A percentile compares a stretch with the other conserved stretches of the same genome.
Conservation (phyloP, 805 yeast genomes). For the Pichia eremophila region DNA sequence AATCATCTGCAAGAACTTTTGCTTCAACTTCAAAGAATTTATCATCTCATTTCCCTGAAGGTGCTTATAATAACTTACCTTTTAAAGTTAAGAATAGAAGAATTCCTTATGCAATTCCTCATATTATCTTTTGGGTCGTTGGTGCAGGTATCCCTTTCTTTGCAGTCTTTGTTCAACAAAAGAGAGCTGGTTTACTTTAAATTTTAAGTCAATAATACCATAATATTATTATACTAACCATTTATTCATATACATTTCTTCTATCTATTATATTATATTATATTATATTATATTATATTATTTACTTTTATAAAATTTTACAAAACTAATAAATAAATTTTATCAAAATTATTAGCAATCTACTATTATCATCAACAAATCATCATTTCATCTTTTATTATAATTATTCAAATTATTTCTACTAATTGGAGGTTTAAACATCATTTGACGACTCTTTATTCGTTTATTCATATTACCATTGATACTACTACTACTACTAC, state of each 20-base stretch:
- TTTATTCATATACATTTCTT: background rate
- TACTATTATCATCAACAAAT: no score
- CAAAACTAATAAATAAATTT: no score
- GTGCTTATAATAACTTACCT: constrained; percentile 87
- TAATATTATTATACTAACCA: no score
- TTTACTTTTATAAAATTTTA: background rate
- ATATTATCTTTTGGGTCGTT: constrained; percentile 65
- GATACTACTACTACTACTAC: no score
- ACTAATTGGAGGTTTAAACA: constrained; percentile 1
- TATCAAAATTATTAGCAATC: background rate
- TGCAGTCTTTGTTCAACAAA: constrained; percentile 70
- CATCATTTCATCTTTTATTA: no score
- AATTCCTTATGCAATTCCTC: constrained; percentile 77
- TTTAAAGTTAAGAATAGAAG: constrained; percentile 90
- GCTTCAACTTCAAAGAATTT: constrained; percentile 37
- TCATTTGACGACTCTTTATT: background rate
- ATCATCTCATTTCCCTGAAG: constrained; percentile 49
- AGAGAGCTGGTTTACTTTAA: constrained; percentile 60
- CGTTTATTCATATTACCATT: background rate
- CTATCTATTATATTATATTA: background rate
- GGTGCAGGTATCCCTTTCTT: constrained; percentile 75
- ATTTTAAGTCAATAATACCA: no score
- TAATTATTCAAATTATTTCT: background rate
- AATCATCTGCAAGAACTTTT: constrained; percentile 35
- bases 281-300: background rate